Base-by-base conservation (phyloP, 805 yeast species). In the Ogataea paraovalis region DNA sequence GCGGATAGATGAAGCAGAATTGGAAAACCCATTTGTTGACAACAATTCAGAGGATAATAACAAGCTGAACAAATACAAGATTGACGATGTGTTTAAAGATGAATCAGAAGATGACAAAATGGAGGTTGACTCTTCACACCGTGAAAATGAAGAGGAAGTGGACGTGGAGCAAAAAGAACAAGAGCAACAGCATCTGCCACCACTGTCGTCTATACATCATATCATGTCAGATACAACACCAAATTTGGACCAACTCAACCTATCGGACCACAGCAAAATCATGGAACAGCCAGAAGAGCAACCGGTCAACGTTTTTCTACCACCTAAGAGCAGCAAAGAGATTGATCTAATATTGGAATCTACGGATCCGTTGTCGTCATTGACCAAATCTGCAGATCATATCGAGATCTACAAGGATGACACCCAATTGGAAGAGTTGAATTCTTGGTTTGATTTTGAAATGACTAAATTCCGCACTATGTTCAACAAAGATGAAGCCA, bases 361-460 rank as follows among this genome's bases (percentile, higher is more conserved):
- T 2, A 34, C 57, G 8, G 65, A 61, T 44, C 65, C 65, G n/a
- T 42, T 61, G 16, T 44, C 57, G 1, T 34, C 51, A 1, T 37
- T 61, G 10, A 58, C 64, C 0, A 50, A 53, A 13, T 45, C 53
- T 8, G 18, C 57, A 3, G 51, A 46, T 14, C 50, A 40, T 16
- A 48, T 58, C 21, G 49, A 49, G 30, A 60, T 60, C 14, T 59
- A 54, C 42, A 50, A 59, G 32, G 64, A 60, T 43, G 37, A 37
- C 19, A 44, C 23, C 39, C 32, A 45, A 14, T 27, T 47, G 44
- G 52, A 50, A 14, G 50, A 45, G 12, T 16, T 55, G 27, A 54
- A 56, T 36, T 42, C 56, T 1, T 54, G 58, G 56, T 42, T 53
- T 42, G 57, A 52, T 21, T 53, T 59, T 44, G 61, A 58, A 25